phyloP scores from a whole-genome alignment of 345 rosid species.

The Hypericum perforatum region DNA sequence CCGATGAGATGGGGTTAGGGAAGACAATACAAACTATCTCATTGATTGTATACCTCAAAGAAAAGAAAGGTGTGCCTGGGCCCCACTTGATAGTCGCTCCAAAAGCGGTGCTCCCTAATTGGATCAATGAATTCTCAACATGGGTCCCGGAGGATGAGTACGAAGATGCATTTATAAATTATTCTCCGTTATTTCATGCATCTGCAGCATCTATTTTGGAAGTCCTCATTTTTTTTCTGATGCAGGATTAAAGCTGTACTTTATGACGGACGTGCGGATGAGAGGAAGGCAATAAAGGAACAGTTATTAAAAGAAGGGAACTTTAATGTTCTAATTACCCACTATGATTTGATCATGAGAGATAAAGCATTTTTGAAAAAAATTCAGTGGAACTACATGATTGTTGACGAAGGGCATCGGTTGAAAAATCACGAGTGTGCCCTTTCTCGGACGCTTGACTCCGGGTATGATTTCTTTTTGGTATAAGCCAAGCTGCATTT shows the following conservation, averaged over 20 bases:
- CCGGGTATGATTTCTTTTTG: conserved; percentile 47
- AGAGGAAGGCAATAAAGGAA: conserved; percentile 84
- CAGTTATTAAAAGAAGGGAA: conserved; percentile 56
- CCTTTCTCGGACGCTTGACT: conserved; percentile 66
- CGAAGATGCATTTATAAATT: background rate
- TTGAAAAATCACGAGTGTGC: conserved; percentile 94
- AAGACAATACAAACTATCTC: conserved; percentile 98
- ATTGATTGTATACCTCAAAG: conserved; percentile 76
- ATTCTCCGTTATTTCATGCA: background rate
- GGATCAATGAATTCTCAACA: conserved; percentile 86
- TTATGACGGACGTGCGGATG: conserved; percentile 95
- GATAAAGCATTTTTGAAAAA: conserved; percentile 90
- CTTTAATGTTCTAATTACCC: conserved; percentile 79
- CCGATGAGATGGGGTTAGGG: conserved; percentile 99
- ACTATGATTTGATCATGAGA: conserved; percentile 97
- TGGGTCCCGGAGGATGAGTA: conserved; percentile 80
- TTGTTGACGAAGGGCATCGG: conserved; percentile 99
- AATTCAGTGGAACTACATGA: conserved; percentile 83
- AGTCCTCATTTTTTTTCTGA: conserved; percentile 17
- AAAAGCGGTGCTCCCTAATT: conserved; percentile 95
- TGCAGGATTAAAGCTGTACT: conserved; percentile 79
- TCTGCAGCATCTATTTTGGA: conserved; percentile 2
- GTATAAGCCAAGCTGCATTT: background rate
- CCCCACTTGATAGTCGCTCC: conserved; percentile 99
- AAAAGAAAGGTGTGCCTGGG: conserved; percentile 74